Percentiles rank a stretch among this genome's conserved stretches.
phyloP scores from a whole-genome alignment of 768 basidiomycete species.

The Rhodosporidiobolus odoratus region DNA sequence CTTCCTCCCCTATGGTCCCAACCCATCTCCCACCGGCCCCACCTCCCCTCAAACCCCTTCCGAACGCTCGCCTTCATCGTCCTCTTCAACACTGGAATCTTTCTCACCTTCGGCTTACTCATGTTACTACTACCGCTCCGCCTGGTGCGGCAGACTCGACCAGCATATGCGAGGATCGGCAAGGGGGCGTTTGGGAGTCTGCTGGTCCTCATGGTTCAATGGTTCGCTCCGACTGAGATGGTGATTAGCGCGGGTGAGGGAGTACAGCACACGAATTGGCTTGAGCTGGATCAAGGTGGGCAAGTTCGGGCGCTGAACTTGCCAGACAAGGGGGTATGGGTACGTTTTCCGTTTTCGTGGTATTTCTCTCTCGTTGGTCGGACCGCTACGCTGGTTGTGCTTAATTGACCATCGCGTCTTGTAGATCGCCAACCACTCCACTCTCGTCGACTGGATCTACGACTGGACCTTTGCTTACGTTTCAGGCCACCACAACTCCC shows the following conservation, averaged over 20 bases:
- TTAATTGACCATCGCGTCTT: not conserved
- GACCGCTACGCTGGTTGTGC: not conserved
- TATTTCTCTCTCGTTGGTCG: not conserved
- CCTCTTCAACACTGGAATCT: conserved; percentile 6
- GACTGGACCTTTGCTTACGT: conserved; percentile 68
- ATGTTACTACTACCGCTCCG: not conserved
- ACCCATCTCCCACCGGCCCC: not conserved
- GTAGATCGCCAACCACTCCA: conserved; percentile 83
- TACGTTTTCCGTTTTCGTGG: conserved; percentile 49
- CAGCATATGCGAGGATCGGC: not conserved
- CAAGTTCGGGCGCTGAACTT: conserved; percentile 59
- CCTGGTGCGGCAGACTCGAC: not conserved
- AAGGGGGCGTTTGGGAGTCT: conserved; percentile 15
- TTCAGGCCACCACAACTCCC: conserved; percentile 60
- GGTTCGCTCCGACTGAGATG: conserved; percentile 72
- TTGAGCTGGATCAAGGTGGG: conserved; percentile 58
- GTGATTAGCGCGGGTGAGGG: conserved; percentile 58
- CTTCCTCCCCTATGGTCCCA: not conserved
- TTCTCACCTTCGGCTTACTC: not conserved
- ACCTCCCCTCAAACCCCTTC: not conserved
- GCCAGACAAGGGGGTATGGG: conserved; percentile 56
- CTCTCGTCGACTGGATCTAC: conserved; percentile 58
- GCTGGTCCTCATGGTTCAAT: conserved; percentile 66
- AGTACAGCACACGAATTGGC: conserved; percentile 51
- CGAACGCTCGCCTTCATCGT: not conserved